Base-by-base conservation (phyloP, 2,329 filamentous ascomycete species). In the Clarireedia paspali region DNA sequence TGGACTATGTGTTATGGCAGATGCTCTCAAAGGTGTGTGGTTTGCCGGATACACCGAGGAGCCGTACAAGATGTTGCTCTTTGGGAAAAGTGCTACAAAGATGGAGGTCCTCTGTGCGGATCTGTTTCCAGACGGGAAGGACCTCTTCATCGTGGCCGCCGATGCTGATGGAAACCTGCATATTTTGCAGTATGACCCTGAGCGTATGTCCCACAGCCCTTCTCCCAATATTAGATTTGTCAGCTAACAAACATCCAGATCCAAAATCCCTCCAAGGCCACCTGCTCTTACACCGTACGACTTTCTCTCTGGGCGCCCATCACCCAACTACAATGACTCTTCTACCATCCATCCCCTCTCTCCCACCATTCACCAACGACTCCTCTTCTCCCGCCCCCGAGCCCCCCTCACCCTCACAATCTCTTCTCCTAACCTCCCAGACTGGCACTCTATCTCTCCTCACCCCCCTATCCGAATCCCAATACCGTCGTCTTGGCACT, bases 31-130 rank as follows among this genome's bases (percentile, higher is more conserved):
- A 73, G 94, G 94, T 0, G 78, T 97, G 2, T 97, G 94, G 91
- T 95, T 99, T 63, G 88, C 89, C 0, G 94, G 94, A 0, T 99
- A 96, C 68, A 94, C 89, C 7, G 92, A 99, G 73, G 94, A 97
- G 67, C 94, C 94, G 0, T 99, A 97, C 70, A 91, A 88, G 63
- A 91, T 99, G 83, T 87, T 91, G 60, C 79, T 96, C 3, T 91
- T 97, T 62, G 91, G 91, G 44, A 96, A 96, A 72, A 89, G 87
- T 64, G 80, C 85, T 40, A 86, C 88, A 20, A 82, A 82, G 45
- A 76, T 96, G 64, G 88, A 94, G 66, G 82, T 95, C 20, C 72
- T 95, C 36, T 81, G 86, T 5, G 89, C 89, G 1, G 92, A 97
- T 57, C 92, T 99, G 66, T 74, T 99, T 6, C 94, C 94, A 0